Evolutionary conservation across 139 green algal species (phyloP).

Genomic region (Coccomyxa sp.): DNA sequence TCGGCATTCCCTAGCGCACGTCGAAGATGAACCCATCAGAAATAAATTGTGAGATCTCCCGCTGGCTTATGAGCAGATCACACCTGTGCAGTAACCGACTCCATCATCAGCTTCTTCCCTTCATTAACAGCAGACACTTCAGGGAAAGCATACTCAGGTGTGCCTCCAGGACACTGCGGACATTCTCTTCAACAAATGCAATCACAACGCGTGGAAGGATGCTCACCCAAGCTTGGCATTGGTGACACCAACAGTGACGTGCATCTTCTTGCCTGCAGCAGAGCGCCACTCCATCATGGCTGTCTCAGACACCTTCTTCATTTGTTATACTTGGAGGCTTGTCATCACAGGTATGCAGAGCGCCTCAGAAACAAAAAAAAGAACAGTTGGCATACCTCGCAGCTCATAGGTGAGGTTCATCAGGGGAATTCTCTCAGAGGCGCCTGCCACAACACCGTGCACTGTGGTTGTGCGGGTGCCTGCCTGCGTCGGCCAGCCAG

Average conservation of each 20-base stretch:
- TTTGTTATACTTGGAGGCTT: not conserved
- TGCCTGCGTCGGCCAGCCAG: slow-evolving; percentile 5
- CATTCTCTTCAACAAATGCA: too few relatives aligned
- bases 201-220: too few relatives aligned
- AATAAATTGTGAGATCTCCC: slow-evolving; percentile 12
- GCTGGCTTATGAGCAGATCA: slow-evolving; percentile 18
- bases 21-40: not conserved
- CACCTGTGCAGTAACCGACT: not conserved
- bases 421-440: slow-evolving; percentile 8
- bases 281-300: not conserved
- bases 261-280: slow-evolving; percentile 25
- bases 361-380: not conserved
- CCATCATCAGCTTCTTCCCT: too few relatives aligned
- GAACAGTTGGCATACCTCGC: slow-evolving; percentile 5
- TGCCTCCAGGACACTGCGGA: too few relatives aligned
- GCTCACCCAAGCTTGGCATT: slow-evolving; percentile 3
- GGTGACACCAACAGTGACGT: slow-evolving; percentile 10
- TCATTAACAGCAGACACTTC: too few relatives aligned
- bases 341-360: not conserved
- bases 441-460: slow-evolving; percentile 21
- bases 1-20: not conserved
- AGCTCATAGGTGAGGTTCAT: slow-evolving; percentile 19
- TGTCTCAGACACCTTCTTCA: not conserved
- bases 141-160: too few relatives aligned
- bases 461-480: not conserved